Conservation (phyloP, 2,329 filamentous ascomycete species). For the Pyricularia grisea region DNA sequence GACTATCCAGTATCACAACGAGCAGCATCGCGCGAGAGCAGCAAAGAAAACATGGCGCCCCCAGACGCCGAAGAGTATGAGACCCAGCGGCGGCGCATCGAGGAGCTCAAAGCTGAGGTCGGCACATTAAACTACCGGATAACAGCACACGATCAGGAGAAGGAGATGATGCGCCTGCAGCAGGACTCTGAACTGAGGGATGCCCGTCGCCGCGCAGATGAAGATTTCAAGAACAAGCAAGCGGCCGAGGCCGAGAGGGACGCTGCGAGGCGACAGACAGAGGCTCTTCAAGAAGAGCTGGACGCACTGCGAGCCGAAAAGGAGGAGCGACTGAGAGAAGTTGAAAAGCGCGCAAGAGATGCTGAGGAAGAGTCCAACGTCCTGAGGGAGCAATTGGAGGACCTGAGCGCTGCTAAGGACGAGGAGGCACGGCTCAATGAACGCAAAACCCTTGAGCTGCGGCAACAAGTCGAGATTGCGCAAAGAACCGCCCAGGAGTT, state of each 20-base stretch:
- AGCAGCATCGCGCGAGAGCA: conserved; percentile 44
- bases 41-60: conserved; percentile 50
- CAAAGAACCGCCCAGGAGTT: conserved; percentile 45
- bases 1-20: conserved; percentile 21
- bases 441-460: conserved; percentile 43
- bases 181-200: conserved; percentile 81
- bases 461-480: conserved; percentile 37
- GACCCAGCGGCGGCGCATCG: conserved; percentile 46
- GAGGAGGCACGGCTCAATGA: conserved; percentile 58
- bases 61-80: conserved; percentile 51
- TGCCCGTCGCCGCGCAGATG: conserved; percentile 69
- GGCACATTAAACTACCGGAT: conserved; percentile 83
- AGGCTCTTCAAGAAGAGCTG: conserved; percentile 40
- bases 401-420: conserved; percentile 52
- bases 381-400: conserved; percentile 74
- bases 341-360: conserved; percentile 62
- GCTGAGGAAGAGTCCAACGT: conserved; percentile 63
- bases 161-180: conserved; percentile 67
- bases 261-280: conserved; percentile 39
- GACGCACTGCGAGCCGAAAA: conserved; percentile 38
- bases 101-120: conserved; percentile 82
- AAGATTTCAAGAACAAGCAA: conserved; percentile 64
- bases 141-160: conserved; percentile 79
- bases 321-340: conserved; percentile 49
- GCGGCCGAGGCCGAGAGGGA: conserved; percentile 46